Conservation (phyloP, 441 rosid species). For the Gossypium laxum region DNA sequence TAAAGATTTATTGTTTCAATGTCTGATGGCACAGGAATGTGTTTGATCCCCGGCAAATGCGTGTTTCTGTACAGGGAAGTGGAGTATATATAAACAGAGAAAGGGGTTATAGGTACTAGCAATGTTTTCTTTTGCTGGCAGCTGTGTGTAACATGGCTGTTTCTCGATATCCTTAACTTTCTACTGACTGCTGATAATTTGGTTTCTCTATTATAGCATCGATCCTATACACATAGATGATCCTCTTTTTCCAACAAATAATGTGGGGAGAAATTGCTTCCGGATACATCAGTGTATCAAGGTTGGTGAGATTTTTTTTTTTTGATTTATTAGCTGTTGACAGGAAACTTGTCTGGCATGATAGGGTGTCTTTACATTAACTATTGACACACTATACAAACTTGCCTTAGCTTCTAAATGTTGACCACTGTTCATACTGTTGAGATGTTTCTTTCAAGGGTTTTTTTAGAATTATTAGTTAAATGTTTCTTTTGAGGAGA, state of each 20-base stretch:
- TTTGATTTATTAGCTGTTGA: conserved; percentile 16
- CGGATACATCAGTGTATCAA: conserved; percentile 97
- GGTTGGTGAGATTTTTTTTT: conserved; percentile 32
- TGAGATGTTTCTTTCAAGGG: neutral
- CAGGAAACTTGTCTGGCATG: conserved; percentile 8
- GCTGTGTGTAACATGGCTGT: conserved; percentile 10
- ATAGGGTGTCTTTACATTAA: neutral
- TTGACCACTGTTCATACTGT: neutral
- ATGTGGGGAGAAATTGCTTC: conserved; percentile 96
- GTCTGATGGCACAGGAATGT: conserved; percentile 56
- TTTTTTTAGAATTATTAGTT: neutral
- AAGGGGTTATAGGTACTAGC: conserved; percentile 78
- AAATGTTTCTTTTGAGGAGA: neutral
- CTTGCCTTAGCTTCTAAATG: neutral
- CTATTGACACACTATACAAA: neutral
- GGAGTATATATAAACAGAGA: conserved; percentile 82
- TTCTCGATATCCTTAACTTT: conserved; percentile 12
- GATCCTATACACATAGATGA: conserved; percentile 97
- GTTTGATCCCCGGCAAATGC: conserved; percentile 98
- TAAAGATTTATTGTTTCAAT: conserved; percentile 4
- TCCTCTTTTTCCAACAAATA: conserved; percentile 88
- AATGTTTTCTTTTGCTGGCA: neutral
- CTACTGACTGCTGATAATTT: conserved; percentile 18
- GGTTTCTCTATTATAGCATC: conserved; percentile 43
- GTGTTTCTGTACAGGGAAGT: conserved; percentile 88